Base-by-base conservation (phyloP, 2,329 filamentous ascomycete genomes). In the Apiospora sp. region DNA sequence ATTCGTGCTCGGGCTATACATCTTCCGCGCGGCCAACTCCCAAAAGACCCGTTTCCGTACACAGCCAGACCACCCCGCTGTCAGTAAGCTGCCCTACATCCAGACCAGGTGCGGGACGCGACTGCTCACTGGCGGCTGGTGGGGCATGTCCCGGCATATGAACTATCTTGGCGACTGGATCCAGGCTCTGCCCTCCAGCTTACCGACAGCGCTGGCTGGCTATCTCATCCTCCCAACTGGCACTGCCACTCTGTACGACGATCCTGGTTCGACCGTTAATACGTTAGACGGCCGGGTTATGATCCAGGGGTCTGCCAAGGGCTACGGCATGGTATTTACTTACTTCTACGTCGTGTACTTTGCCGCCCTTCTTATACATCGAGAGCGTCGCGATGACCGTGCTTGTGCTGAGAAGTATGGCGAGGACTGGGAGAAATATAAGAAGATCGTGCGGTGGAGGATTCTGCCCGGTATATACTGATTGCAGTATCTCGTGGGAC, bases 271-370 rank as follows among this genome's bases (percentile, higher is more conserved):
- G 27, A 30, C 90, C 0, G 86, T 89, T 73, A 86, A 89, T 73
- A 87, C 90, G 82, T 80, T 83, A 6, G 89, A 91, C 73, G 89
- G 90, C 41, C 88, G 89, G 14, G 89, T 92, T 77, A 88, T 95
- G 1, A 86, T 94, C 16, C 92, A 91, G 71, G 93, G 92, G 48
- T 90, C 91, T 41, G 92, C 93, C 43, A 90, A 89, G 77, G 95
- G 94, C 27, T 97, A 93, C 89, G 95, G 93, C 64, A 94, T 95
- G 83, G 85, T 95, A 64, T 90, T 98, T 76, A 98, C 95, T 0
- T 98, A 98, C 86, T 98, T 98, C 81, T 98, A 97, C 84, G 88
- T 98, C 77, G 78, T 97, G 10, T 98, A 98, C 86, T 98, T 98
- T 84, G 95, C 92, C 4, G 84, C 97, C 14, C 84, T 98, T 74